phyloP scores from a whole-genome alignment of 768 basidiomycete species.

The Suillus decipiens region DNA sequence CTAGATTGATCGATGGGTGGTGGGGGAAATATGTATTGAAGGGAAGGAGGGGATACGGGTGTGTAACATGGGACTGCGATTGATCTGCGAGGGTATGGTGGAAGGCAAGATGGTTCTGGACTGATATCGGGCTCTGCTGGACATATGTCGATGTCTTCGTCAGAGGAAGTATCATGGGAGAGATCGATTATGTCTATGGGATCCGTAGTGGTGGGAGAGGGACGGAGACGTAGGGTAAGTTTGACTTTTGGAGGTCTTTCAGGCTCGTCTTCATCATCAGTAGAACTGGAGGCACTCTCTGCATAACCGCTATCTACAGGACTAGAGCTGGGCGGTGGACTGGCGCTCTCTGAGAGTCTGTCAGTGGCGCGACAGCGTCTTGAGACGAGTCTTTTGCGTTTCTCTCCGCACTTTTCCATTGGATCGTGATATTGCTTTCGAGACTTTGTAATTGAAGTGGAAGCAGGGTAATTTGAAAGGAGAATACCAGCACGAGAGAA shows the following conservation, averaged over 20 bases:
- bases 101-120: constrained; percentile 46
- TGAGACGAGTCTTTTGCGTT: constrained; percentile 40
- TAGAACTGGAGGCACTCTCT: constrained; percentile 24
- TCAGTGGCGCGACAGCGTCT: constrained; percentile 2
- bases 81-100: constrained; percentile 58
- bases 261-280: constrained; percentile 34
- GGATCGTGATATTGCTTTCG: not conserved
- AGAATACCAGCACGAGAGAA: constrained; percentile 74
- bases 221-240: constrained; percentile 64
- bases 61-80: constrained; percentile 60
- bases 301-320: constrained; percentile 30
- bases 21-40: constrained; percentile 22
- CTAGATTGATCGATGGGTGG: constrained; percentile 24
- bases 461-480: constrained; percentile 57
- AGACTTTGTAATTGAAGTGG: constrained; percentile 48
- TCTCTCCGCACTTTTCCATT: constrained; percentile 44
- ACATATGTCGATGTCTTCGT: constrained; percentile 22
- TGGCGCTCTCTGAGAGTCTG: constrained; percentile 2
- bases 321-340: constrained; percentile 17
- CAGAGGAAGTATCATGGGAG: constrained; percentile 35
- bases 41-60: constrained; percentile 39
- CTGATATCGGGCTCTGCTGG: constrained; percentile 26
- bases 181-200: constrained; percentile 41
- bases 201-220: constrained; percentile 28
- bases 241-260: constrained; percentile 62